These are phyloP conservation scores for Heterobasidion parviporum DNA, from an alignment of 1,284 basidiomycete genomes.

Conservation along the genomic window DNA sequence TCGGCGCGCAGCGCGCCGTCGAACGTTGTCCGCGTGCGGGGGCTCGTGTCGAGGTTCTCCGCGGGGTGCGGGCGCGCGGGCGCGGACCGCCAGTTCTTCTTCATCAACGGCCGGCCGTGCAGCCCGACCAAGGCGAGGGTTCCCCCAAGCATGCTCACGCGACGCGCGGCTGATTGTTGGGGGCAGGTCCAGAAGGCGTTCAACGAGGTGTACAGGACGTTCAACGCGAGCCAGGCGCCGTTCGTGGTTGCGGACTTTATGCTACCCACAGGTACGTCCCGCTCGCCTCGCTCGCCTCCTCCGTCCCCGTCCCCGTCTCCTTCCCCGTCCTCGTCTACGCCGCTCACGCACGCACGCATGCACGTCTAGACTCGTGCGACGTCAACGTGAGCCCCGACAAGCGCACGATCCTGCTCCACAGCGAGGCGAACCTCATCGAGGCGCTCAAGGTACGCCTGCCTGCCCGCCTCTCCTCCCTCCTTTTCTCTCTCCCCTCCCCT, in stretches of 20 bases:
- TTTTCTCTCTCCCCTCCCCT: not conserved
- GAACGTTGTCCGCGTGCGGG: slow-evolving; percentile 53
- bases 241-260: slow-evolving; percentile 81
- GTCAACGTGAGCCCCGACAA: slow-evolving; percentile 98
- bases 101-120: slow-evolving; percentile 90
- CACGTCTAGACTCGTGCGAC: slow-evolving; percentile 68
- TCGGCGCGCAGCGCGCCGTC: slow-evolving; percentile 7
- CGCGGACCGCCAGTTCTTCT: slow-evolving; percentile 89
- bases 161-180: not conserved
- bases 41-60: slow-evolving; percentile 75
- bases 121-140: slow-evolving; percentile 58
- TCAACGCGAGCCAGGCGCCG: slow-evolving; percentile 76
- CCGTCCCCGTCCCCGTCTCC: not conserved
- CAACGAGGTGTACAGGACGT: slow-evolving; percentile 85
- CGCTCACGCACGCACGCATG: not conserved
- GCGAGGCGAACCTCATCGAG: slow-evolving; percentile 76
- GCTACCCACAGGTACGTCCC: slow-evolving; percentile 67
- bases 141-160: not conserved
- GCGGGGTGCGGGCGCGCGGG: slow-evolving; percentile 67
- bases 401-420: slow-evolving; percentile 87
- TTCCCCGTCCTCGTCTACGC: not conserved
- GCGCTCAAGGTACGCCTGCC: slow-evolving; percentile 59
- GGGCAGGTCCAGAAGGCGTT: slow-evolving; percentile 73
- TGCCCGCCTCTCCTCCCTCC: not conserved
- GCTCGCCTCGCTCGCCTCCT: slow-evolving; percentile 10